Evolutionary conservation across 345 rosid genomes (phyloP), one percentile per base, ranked within the genome.

Genomic region (Abelmoschus esculentus): DNA sequence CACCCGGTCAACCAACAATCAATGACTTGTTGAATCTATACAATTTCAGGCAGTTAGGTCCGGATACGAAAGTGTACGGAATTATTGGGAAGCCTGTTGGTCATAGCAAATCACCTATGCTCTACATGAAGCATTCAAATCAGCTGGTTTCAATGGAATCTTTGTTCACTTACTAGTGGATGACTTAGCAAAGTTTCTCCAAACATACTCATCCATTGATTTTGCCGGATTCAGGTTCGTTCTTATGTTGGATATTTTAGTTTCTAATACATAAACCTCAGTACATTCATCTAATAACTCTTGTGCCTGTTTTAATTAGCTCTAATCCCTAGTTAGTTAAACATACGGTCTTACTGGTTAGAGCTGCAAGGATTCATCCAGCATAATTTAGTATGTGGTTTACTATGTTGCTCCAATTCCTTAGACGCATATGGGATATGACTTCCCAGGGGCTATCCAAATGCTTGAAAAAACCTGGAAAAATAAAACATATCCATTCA

Each of bases 1-100:
- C 98, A 42, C 96, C 96, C 74, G 96, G 98, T 72, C 97, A 93
- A 80, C 98, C 98, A 52, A 89, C 88, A 14, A 78, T 91, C 71
- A 80, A 86, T 64, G 95, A 89, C 72, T 76, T 91, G 72, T 73
- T 91, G 81, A 80, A 88, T 75, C 84, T 88, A 18, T 93, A 89
- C 81, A 89, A 93, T 79, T 88, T 93, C 77, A 86, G 97, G 75
- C 84, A 78, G 61, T 80, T 91, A 70, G 87, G 91, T 74, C 88
- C 89, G 14, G 98, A 93, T 67, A 93, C 95, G 15, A 87, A 86
- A 83, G 97, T 93, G 19, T 86, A 75, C 75, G 98, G 97, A 63
- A 80, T 93, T 64, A 89, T 89, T 44, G 98, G 98, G 67, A 93
- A 89, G 85, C 97, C 96, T 75, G 90, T 91, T 26, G 86, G 90